These are phyloP conservation scores for Globisporangium cystogenes DNA, from an alignment of 352 stramenopile species.

Conservation along the genomic window DNA sequence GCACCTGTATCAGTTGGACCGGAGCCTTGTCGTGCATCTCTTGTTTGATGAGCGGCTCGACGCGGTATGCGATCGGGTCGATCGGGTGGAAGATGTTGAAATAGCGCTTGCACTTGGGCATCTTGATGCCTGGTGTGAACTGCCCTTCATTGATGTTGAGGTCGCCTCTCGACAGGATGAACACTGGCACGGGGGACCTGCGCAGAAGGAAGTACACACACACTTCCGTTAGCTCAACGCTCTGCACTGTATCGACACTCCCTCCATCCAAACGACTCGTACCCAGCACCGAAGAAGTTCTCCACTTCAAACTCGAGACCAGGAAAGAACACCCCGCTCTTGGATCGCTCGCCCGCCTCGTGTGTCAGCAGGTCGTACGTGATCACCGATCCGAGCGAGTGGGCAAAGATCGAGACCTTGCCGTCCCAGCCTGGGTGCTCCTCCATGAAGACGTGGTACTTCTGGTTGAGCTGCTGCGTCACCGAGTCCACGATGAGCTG, in stretches of 20 bases:
- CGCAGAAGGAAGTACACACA: background rate
- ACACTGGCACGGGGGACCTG: conserved; percentile 78
- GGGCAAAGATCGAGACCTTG: conserved; percentile 87
- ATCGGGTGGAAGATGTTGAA: conserved; percentile 92
- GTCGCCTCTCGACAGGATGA: conserved; percentile 79
- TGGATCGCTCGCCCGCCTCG: conserved; percentile 44
- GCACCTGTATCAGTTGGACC: conserved; percentile 73
- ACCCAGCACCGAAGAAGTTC: conserved; percentile 85
- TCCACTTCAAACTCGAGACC: conserved; percentile 83
- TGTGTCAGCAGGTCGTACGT: conserved; percentile 90
- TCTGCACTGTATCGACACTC: background rate
- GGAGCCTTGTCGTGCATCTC: conserved; percentile 86
- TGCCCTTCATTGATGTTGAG: conserved; percentile 68
- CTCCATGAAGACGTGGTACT: conserved; percentile 89
- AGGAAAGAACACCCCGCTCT: conserved; percentile 68
- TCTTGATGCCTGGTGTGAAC: conserved; percentile 77
- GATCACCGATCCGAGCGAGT: conserved; percentile 90
- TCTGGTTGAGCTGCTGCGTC: conserved; percentile 81
- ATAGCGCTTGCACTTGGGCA: conserved; percentile 74
- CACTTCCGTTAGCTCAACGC: background rate
- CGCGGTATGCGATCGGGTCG: conserved; percentile 88
- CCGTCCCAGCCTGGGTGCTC: conserved; percentile 84
- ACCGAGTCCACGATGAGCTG: conserved; percentile 91
- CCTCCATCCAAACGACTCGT: conserved; percentile 2
- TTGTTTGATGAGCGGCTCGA: conserved; percentile 87